Percentiles rank a stretch among this genome's conserved stretches.
Conservation (phyloP, 2,329 filamentous ascomycete species). For the Colletotrichum endophyticum region DNA sequence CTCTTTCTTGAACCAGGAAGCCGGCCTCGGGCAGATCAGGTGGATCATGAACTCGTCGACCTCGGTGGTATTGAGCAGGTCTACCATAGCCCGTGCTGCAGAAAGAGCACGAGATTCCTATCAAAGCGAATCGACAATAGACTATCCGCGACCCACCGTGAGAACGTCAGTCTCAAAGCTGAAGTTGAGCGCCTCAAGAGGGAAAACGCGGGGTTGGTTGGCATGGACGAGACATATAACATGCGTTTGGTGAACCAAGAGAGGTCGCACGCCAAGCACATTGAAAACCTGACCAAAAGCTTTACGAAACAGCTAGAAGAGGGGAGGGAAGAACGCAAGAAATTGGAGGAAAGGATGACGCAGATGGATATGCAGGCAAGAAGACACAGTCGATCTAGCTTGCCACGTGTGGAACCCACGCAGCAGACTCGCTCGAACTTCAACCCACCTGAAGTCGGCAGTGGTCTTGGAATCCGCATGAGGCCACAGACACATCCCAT, state of each 20-base stretch:
- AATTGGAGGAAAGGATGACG: conserved; percentile 30
- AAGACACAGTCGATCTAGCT: not conserved
- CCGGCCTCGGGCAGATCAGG: conserved; percentile 38
- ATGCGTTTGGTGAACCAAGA: conserved; percentile 40
- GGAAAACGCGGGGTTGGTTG: conserved; percentile 39
- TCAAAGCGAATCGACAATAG: conserved; percentile 42
- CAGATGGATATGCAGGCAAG: conserved; percentile 22
- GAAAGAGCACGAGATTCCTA: conserved; percentile 37
- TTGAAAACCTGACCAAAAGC: conserved; percentile 34
- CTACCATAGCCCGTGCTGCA: conserved; percentile 50
- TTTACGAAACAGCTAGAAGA: conserved; percentile 40
- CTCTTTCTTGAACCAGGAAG: conserved; percentile 32
- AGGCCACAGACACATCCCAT: not conserved
- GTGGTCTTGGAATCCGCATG: not conserved
- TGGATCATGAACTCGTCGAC: conserved; percentile 45
- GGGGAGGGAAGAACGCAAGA: conserved; percentile 34
- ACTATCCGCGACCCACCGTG: conserved; percentile 23
- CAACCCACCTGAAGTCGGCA: not conserved
- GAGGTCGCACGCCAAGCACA: conserved; percentile 34
- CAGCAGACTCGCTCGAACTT: not conserved
- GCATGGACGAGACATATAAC: conserved; percentile 44
- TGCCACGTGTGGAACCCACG: conserved; percentile 19
- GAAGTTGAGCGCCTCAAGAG: conserved; percentile 37
- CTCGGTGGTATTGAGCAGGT: conserved; percentile 52
- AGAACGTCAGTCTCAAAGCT: conserved; percentile 28